Conservation (phyloP, 129 eudicot genomes). For the Sambucus nigra region DNA sequence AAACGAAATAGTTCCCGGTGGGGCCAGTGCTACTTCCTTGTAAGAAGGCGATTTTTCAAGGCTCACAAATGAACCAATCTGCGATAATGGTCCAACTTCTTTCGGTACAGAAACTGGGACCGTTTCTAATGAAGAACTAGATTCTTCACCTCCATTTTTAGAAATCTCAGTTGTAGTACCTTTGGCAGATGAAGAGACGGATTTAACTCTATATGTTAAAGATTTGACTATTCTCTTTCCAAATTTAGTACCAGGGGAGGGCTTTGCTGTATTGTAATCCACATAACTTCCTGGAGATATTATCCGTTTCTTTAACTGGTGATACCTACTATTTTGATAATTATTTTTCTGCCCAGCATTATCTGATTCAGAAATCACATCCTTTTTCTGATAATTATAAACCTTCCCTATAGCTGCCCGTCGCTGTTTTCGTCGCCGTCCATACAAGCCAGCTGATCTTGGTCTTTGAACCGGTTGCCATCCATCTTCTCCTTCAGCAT, state of each 20-base stretch:
- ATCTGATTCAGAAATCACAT: conserved; percentile 48
- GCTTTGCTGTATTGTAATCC: conserved; percentile 67
- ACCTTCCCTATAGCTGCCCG: conserved; percentile 46
- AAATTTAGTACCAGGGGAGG: conserved; percentile 52
- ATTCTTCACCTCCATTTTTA: conserved; percentile 32
- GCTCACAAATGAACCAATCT: conserved; percentile 67
- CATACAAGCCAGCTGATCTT: conserved; percentile 66
- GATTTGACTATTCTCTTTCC: conserved; percentile 77
- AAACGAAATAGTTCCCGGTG: conserved; percentile 77
- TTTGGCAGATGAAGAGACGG: conserved; percentile 50
- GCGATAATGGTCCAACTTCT: conserved; percentile 41
- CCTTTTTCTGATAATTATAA: conserved; percentile 71
- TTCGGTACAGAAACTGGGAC: conserved; percentile 29
- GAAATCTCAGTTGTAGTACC: conserved; percentile 29
- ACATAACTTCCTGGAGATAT: conserved; percentile 48
- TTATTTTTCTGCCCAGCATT: conserved; percentile 44
- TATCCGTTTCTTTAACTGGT: conserved; percentile 58
- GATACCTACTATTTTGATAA: conserved; percentile 44
- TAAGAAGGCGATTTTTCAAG: conserved; percentile 94
- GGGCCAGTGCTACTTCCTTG: conserved; percentile 97
- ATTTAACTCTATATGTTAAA: conserved; percentile 84
- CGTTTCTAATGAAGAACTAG: conserved; percentile 27
- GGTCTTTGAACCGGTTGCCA: conserved; percentile 95
- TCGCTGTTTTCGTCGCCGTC: conserved; percentile 61
- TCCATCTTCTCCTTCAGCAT: conserved; percentile 81